A percentile compares a stretch with the other conserved stretches of the same genome.
Evolutionary conservation across 805 yeast species (phyloP).

Genomic region (Sugiyamaella valdiviana): DNA sequence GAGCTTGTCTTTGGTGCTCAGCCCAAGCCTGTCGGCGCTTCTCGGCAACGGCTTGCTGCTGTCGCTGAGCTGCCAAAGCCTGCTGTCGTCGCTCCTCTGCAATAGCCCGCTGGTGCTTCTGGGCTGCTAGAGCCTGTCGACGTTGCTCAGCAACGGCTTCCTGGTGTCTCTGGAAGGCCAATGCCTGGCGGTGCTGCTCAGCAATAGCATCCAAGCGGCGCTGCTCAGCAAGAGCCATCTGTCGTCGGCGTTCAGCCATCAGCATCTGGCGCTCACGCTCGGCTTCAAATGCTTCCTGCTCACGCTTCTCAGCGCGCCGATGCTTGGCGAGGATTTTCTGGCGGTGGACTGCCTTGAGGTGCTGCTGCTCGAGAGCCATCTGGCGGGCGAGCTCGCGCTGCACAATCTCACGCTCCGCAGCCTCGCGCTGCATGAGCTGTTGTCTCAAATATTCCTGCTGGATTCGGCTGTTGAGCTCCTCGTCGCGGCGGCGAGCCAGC

Average conservation of each 20-base stretch:
- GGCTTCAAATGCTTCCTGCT: background rate
- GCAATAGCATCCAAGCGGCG: conserved; percentile 5
- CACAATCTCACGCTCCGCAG: too few species aligned
- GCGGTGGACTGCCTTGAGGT: background rate
- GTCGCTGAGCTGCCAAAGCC: background rate
- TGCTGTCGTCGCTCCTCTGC: conserved; percentile 3
- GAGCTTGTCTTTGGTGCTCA: background rate
- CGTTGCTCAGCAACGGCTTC: too few species aligned
- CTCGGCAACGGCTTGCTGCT: conserved; percentile 1
- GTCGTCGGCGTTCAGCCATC: background rate
- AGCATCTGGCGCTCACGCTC: background rate
- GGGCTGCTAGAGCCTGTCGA: conserved; percentile 1
- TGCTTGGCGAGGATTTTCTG: background rate
- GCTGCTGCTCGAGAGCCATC: background rate
- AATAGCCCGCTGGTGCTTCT: conserved; percentile 3
- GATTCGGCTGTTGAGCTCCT: background rate
- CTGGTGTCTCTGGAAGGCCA: conserved; percentile 2
- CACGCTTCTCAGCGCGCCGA: background rate
- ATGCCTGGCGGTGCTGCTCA: conserved; percentile 8
- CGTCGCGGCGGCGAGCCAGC: background rate
- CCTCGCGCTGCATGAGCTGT: too few species aligned
- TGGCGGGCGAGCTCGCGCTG: background rate
- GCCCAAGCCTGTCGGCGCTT: conserved; percentile 2
- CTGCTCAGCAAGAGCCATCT: background rate
- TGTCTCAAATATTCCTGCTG: background rate